Conservation (phyloP, 768 basidiomycete species). For the Sporobolomyces phaffii region DNA sequence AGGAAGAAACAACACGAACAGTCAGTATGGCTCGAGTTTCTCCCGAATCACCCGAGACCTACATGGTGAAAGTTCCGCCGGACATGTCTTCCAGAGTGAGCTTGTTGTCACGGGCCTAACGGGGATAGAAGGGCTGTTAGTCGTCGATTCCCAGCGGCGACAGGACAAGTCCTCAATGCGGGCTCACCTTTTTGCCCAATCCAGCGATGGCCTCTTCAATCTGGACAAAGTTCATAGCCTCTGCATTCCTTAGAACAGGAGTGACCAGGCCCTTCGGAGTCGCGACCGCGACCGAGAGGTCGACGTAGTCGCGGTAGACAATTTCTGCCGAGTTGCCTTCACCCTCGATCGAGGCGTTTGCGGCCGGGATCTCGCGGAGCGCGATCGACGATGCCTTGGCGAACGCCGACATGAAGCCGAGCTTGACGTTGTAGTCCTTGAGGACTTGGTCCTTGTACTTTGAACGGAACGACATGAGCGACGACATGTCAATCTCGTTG, state of each 20-base stretch:
- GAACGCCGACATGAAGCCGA: constrained; percentile 98
- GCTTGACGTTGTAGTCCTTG: constrained; percentile 88
- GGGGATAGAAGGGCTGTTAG: background rate
- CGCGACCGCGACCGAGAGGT: constrained; percentile 90
- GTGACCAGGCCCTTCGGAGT: constrained; percentile 97
- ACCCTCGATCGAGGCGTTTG: constrained; percentile 89
- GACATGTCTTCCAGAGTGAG: constrained; percentile 97
- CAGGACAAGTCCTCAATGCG: too few relatives aligned
- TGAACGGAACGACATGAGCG: constrained; percentile 83
- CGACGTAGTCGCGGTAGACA: constrained; percentile 84
- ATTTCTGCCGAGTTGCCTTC: constrained; percentile 60
- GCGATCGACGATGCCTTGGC: constrained; percentile 77
- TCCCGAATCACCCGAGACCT: constrained; percentile 47
- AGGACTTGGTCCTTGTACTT: constrained; percentile 86
- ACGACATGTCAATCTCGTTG: constrained; percentile 99
- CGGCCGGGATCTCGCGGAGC: constrained; percentile 82
- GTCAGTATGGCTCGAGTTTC: too few relatives aligned
- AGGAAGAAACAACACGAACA: background rate
- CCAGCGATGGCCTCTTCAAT: constrained; percentile 89
- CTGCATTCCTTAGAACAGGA: constrained; percentile 86
- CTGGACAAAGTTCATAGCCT: constrained; percentile 74
- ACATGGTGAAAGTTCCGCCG: constrained; percentile 98
- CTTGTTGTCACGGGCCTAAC: constrained; percentile 76
- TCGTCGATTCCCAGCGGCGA: too few relatives aligned
- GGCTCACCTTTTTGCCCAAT: constrained; percentile 69